Base-by-base conservation (phyloP, 805 yeast species). In the Ogataea dorogensis region DNA sequence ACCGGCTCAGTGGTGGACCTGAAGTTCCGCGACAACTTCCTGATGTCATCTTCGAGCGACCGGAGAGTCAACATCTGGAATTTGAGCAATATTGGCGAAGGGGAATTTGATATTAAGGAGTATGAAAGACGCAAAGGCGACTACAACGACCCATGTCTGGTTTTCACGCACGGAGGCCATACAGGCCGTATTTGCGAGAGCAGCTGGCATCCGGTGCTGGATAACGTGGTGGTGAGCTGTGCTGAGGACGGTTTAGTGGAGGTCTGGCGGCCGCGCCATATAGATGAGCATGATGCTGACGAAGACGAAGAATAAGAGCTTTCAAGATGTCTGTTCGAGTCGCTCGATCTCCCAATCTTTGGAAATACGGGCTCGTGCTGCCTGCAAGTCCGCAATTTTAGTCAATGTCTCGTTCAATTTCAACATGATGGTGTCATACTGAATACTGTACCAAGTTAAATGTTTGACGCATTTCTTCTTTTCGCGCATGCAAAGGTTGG, bases 121-220 rank as follows among this genome's bases (percentile, higher is more conserved):
- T 73, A 68, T 34, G 65, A 67, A 17, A 82, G 73, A 46, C 80
- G 74, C 44, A 53, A 54, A 26, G 70, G 71, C 18, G 71, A 71
- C 22, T 75, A 73, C 43, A 76, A 78, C 8, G 94, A 88, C 45
- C 93, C 95, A 5, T 82, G 87, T 56, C 70, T 87, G 39, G 61
- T 64, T 16, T 87, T 86, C 54, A 73, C 86, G 51, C 95, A 88
- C 59, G 95, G 94, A 11, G 96, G 96, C 9, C 96, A 87, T 61
- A 77, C 88, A 2, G 76, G 75, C 31, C 69, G 79, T 35, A 70
- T 87, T 28, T 69, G 78, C 38, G 91, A 81, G 46, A 64, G 81
- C 31, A 78, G 72, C 38, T 75, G 89, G 72, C 81, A 82, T 51
- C 85, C 86, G 2, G 58, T 54, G 7, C 59, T 81, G 31, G 67